Base-by-base conservation (phyloP, 1,284 basidiomycete genomes). In the Apiotrichum veenhuisii region DNA sequence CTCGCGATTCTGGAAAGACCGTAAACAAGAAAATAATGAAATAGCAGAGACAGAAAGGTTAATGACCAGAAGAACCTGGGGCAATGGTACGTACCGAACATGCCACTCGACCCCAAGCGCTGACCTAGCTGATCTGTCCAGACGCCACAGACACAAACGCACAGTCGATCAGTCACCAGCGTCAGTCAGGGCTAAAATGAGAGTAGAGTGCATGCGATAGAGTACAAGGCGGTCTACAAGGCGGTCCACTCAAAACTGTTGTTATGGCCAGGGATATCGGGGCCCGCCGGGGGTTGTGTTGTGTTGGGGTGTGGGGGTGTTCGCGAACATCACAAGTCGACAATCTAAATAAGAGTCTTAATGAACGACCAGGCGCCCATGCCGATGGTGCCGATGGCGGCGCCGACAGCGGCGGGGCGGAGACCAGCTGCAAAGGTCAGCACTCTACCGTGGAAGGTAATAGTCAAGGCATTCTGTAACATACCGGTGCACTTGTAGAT, bases 401-500 rank as follows among this genome's bases (percentile, higher is more conserved):
- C 91, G 62, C 94, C 89, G 60, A 89, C 88, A 61, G 93, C 77
- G 66, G 90, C 89, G 65, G 94, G 90, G 72, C 85, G 87, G 54
- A 94, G 81, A 61, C 96, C 95, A 77, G 94, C 94, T 95, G 76
- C 61, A 41, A 62, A 66, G 76, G 76, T 76, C 65, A 65, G 62
- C 49, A 48, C 20, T n/a, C n/a, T n/a, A n/a, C n/a, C n/a, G n/a
- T n/a, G n/a, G n/a, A n/a, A 37, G 43, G 52, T 33, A 40, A 52
- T 37, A 48, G 26, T 25, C 48, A 14, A 23, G 38, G 50, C n/a
- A 42, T 18, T 25, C 46, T 22, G 30, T 57, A 57, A 77, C 85
- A 71, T 77, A 95, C 93, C 89, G 65, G 94, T 96, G 57, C 88
- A 90, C 78, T 94, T 97, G 84, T 87, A 98, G 55, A 98, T 77